Evolutionary conservation across 495 filamentous ascomycete genomes (phyloP).

Genomic region (Cercophora scortea): DNA sequence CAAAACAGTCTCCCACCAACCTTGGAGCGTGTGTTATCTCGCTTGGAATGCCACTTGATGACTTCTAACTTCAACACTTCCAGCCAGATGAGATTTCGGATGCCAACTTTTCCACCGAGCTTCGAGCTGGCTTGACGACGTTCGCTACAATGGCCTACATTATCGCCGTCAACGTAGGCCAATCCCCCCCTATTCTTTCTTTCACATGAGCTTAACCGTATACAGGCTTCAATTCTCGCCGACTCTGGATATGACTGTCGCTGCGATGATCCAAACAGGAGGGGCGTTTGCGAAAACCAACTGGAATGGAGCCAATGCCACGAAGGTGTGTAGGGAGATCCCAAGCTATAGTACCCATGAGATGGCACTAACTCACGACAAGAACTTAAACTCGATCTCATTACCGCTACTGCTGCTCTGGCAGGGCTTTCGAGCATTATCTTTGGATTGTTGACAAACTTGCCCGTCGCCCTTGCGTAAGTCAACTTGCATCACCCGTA

Average conservation of each 20-base stretch:
- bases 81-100: conserved; percentile 52
- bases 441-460: conserved; percentile 47
- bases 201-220: conserved; percentile 14
- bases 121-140: conserved; percentile 74
- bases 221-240: conserved; percentile 45
- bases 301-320: conserved; percentile 38
- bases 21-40: no score
- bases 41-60: no score
- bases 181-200: conserved; percentile 2
- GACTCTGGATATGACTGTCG: conserved; percentile 63
- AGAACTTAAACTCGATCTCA: conserved; percentile 65
- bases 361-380: not conserved
- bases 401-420: conserved; percentile 72
- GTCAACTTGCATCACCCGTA: conserved; percentile 22
- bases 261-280: conserved; percentile 38
- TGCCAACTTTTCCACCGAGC: conserved; percentile 64
- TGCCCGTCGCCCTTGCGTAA: conserved; percentile 48
- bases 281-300: conserved; percentile 37
- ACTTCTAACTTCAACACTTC: no score
- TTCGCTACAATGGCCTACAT: conserved; percentile 85
- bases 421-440: conserved; percentile 44
- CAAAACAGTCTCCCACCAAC: no score
- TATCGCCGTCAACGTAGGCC: conserved; percentile 48
- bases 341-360: not conserved
- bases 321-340: conserved; percentile 12